Evolutionary conservation across 31 red algal genomes (phyloP).

Genomic region (Asparagopsis taxiformis): DNA sequence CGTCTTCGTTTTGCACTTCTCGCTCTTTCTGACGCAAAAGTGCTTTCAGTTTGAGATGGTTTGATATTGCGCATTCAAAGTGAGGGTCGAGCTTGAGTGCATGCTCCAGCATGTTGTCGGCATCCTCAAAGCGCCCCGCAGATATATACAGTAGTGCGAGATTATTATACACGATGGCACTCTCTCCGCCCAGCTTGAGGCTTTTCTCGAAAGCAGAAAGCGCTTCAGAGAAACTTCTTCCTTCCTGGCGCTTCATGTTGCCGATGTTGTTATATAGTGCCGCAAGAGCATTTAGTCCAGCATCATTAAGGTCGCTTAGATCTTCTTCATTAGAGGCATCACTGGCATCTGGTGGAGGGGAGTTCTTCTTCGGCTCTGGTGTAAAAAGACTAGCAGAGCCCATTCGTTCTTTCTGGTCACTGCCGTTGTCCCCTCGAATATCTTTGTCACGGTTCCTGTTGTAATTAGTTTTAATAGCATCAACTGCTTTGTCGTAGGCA

Average conservation of each 20-base stretch:
- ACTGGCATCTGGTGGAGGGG: not conserved
- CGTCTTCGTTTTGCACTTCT: not conserved
- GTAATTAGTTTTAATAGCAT: conserved; percentile 22
- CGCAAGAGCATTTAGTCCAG: conserved; percentile 48
- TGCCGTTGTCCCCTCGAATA: not conserved
- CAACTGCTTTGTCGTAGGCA: conserved; percentile 61
- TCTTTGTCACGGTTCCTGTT: conserved; percentile 1
- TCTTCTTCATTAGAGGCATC: conserved; percentile 11
- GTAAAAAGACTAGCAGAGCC: not conserved
- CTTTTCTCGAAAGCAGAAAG: conserved; percentile 62
- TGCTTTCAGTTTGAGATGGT: conserved; percentile 48
- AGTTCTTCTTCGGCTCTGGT: not conserved
- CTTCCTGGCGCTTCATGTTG: conserved; percentile 74
- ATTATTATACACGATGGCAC: conserved; percentile 79
- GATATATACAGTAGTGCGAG: conserved; percentile 71
- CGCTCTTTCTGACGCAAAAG: conserved; percentile 15
- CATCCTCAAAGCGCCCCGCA: conserved; percentile 35
- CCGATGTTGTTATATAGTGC: conserved; percentile 81
- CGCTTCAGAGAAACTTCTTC: conserved; percentile 47
- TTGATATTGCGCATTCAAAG: conserved; percentile 67
- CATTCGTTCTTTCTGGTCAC: not conserved
- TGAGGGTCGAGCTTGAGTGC: conserved; percentile 37
- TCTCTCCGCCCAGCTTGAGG: conserved; percentile 61
- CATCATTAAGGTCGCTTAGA: conserved; percentile 14
- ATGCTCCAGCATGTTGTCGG: conserved; percentile 41